Base-by-base conservation (phyloP, 2,329 filamentous ascomycete species). In the Tolypocladium ovalisporum region DNA sequence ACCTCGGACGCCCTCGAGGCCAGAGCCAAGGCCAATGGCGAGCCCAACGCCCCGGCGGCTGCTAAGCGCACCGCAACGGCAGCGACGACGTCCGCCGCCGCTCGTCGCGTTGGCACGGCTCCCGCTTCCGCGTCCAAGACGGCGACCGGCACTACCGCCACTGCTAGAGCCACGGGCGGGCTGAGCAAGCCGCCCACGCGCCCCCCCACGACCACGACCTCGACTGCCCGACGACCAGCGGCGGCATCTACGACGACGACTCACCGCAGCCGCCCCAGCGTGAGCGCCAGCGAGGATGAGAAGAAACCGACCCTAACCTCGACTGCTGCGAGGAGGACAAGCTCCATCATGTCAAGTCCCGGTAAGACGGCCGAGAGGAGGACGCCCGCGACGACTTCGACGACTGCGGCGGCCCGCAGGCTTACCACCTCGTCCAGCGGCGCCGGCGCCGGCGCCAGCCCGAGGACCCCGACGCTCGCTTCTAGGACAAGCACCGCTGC, bases 281-380 rank as follows among this genome's bases (percentile, higher is more conserved):
- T 76, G 55, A 79, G 78, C 59, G 73, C 75, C 54, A 78, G 77
- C 57, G 78, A 80, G 60, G 78, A 80, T 62, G 78, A 80, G 58
- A 78, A 74, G 69, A 78, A 73, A 64, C 67, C 75, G 4, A 68
- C 66, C 27, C 64, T 75, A 59, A 71, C 71, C 8, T 67, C 71
- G 40, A 61, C 65, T 22, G 68, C 73, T 29, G 68, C 74, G 22
- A 72, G 77, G 54, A 73, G 77, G 61, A 71, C 75, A 22, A 79
- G 76, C 56, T 70, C 73, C n/a, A 67, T 76, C 29, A 68, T 73
- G 57, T 71, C 73, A 29, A 74, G 72, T 63, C 69, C 71, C 7
- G 63, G 65, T 59, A 70, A 71, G 58, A 60, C 72, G 6, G 56
- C 65, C 32, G 70, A 72, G 36, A 68, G 67, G 67, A 70, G 71